phyloP scores from a whole-genome alignment of 306 rosid genomes.

The Pterocarpus macrocarpus region DNA sequence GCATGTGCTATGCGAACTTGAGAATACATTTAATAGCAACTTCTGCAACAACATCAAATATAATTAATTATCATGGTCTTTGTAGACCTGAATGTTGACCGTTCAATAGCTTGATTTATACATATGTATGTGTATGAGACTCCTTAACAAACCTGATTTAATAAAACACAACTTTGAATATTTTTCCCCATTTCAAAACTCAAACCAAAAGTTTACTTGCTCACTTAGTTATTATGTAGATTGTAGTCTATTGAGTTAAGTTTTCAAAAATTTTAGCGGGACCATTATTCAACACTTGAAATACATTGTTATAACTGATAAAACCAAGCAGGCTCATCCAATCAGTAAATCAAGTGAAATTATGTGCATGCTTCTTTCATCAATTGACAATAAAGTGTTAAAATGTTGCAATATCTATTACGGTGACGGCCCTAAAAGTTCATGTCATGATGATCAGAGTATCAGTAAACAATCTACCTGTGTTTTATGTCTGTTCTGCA shows the following conservation, averaged over 20 bases:
- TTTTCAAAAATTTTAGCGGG: not conserved
- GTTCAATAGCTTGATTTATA: not conserved
- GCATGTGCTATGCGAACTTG: constrained; percentile 15
- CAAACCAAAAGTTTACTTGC: not conserved
- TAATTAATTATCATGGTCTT: not conserved
- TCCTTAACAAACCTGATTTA: not conserved
- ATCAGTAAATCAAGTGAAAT: not conserved
- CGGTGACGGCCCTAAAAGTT: not conserved
- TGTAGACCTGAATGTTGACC: not conserved
- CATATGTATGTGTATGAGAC: not conserved
- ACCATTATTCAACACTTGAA: not conserved
- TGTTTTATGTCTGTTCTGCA: constrained; percentile 44
- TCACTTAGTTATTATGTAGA: not conserved
- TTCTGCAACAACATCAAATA: not conserved
- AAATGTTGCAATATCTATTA: not conserved
- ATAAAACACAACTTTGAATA: not conserved
- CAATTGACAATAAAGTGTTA: not conserved
- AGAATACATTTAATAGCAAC: not conserved
- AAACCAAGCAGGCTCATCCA: not conserved
- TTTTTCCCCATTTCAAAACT: not conserved
- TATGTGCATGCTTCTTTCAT: not conserved
- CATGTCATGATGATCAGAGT: constrained; percentile 2
- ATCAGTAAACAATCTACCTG: constrained; percentile 1
- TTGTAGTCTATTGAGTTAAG: constrained; percentile 5
- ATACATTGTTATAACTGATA: not conserved